These are phyloP conservation scores for Stentor roeselii DNA, from an alignment of 73 alveolate species.

Conservation along the genomic window DNA sequence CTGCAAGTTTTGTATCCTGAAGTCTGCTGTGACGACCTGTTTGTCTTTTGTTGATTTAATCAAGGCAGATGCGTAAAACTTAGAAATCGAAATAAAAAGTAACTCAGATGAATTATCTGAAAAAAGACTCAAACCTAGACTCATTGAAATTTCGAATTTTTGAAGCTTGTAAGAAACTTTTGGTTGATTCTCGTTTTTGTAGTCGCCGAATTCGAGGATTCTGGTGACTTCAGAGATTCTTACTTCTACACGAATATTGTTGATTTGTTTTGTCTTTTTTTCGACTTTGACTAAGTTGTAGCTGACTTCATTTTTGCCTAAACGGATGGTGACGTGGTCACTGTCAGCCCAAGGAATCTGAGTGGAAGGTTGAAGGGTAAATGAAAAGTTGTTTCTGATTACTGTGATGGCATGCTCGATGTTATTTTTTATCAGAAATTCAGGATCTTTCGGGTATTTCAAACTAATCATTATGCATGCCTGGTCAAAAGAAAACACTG, in stretches of 20 bases:
- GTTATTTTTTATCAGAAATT: constrained; percentile 20
- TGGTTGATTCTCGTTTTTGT: background rate
- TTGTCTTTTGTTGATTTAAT: too few relatives aligned
- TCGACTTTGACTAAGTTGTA: constrained; percentile 42
- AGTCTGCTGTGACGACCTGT: constrained; percentile 22
- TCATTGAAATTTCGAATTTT: too few relatives aligned
- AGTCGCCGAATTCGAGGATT: background rate
- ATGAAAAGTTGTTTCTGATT: background rate
- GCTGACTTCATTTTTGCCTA: background rate
- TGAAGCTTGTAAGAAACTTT: background rate
- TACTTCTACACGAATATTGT: background rate
- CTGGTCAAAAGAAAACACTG: constrained; percentile 51
- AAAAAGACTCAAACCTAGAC: background rate
- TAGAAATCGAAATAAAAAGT: constrained; percentile 53
- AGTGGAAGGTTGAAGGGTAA: constrained; percentile 25
- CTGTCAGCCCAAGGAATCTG: constrained; percentile 45
- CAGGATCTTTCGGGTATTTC: constrained; percentile 39
- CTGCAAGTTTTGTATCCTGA: background rate
- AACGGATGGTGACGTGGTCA: background rate
- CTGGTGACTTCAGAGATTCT: constrained; percentile 2
- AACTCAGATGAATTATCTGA: constrained; percentile 72
- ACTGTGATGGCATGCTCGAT: background rate
- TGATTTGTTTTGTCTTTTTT: background rate
- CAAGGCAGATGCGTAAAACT: background rate
- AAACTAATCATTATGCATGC: constrained; percentile 53